Base-by-base conservation (phyloP, 106 monocot genomes). In the Amphibolis antarctica region DNA sequence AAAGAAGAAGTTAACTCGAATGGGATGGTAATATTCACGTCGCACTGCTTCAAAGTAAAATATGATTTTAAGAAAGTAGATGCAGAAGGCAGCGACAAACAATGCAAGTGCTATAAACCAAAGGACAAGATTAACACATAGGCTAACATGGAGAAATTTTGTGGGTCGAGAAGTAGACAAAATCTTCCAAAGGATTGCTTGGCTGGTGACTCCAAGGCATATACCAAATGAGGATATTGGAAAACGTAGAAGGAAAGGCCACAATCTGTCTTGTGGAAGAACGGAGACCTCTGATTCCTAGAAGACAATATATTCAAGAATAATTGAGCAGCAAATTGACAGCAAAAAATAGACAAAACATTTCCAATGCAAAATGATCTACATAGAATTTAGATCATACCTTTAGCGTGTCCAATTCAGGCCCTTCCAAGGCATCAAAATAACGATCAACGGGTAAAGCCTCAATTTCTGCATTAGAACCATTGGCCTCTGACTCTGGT, bases 381-480 rank as follows among this genome's bases (percentile, higher is more conserved):
- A 49, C 17, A 49, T 15, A 14, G 17, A n/a, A n/a, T n/a, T n/a
- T 2, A 27, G 7, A 48, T n/a, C 13, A 46, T 74, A 84, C 88
- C 85, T 53, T 82, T 7, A 89, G 57, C 5, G 64, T 77, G 54
- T 89, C 85, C 12, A 89, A 60, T 65, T 89, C 89, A 12, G 89
- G 89, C 4, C 89, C 89, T 70, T 85, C 81, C 18, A 89, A 62
- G 6, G 85, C 82, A 46, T 74, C 85, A 22, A 85, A 89, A 66
- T 89, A 89, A n/a, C 85, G 89, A 21, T 82, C 73, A 22, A 82
- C 85, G 0, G 89, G 89, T 7, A 71, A 55, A 55, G 71, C 28
- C 10, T 74, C 80, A 0, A 12, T 13, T 17, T 79, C 85, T 22
- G 13, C 23, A 28, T 19, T 60, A n/a, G 42, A 46, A 29, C 25